phyloP scores from a whole-genome alignment of 768 basidiomycete genomes.

The Serendipita sp. region DNA sequence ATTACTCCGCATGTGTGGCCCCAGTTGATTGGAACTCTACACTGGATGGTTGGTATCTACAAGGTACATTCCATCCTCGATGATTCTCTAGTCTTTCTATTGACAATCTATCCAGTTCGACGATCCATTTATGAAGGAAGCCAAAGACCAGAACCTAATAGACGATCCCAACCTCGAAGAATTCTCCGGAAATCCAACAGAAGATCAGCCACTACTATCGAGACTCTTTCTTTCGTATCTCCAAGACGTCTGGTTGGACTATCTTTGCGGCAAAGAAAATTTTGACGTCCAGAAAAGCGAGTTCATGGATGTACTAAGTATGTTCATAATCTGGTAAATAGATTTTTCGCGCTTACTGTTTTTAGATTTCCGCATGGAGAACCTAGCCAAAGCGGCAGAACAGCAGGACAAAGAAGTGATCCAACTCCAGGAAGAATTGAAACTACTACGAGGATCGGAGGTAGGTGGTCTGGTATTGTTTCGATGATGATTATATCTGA shows the following conservation, averaged over 20 bases:
- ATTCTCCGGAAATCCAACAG: not conserved
- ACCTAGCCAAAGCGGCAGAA: not conserved
- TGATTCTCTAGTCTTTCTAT: not conserved
- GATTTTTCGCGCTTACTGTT: not conserved
- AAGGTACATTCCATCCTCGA: constrained; percentile 37
- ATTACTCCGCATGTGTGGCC: constrained; percentile 92
- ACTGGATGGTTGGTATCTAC: constrained; percentile 82
- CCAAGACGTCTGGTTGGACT: constrained; percentile 40
- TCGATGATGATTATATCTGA: not conserved
- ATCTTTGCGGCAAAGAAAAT: constrained; percentile 45
- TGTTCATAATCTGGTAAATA: not conserved
- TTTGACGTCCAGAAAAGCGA: constrained; percentile 63
- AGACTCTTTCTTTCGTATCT: not conserved
- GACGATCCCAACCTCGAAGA: not conserved
- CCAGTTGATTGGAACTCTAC: constrained; percentile 64
- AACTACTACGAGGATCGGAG: not conserved
- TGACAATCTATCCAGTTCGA: constrained; percentile 21
- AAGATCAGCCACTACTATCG: constrained; percentile 10
- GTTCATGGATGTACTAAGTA: constrained; percentile 53
- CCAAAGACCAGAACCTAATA: constrained; percentile 28
- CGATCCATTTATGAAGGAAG: constrained; percentile 1
- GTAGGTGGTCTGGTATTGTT: not conserved
- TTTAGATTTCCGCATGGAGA: not conserved
- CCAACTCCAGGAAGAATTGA: not conserved
- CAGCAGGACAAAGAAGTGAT: constrained; percentile 27